Base-by-base conservation (phyloP, 148 eudicot species). In the Selenicereus undatus region DNA sequence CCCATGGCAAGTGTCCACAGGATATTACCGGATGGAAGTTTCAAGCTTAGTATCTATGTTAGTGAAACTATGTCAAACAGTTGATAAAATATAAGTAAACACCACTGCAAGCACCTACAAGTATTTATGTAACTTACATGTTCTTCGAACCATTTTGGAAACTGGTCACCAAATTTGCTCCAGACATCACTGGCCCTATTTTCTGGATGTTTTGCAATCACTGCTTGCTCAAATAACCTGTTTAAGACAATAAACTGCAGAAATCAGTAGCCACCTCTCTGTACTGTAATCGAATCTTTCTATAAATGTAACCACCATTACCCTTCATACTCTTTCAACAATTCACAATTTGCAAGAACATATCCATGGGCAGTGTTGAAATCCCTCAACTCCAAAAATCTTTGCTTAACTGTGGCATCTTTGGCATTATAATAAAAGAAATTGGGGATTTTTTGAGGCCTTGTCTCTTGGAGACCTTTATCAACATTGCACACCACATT, bases 181-280 rank as follows among this genome's bases (percentile, higher is more conserved):
- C 82, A 80, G 17, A 80, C 70, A 3, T 73, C 58, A 18, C 27
- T 12, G 24, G 5, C 20, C 0, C 3, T 13, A 5, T 71, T 6
- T 5, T 4, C 7, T 21, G 81, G 81, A 11, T 54, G 66, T 21
- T 16, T 79, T 22, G 2, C 18, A 0, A 51, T 8, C 18, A 79
- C n/a, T 18, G 71, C 50, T 21, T 71, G 43, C 7, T 79, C 76
- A 54, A 71, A 79, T 52, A 50, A 20, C 68, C 76, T 79, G 58
- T 9, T 76, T 45, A 29, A 27, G 29, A 42, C 20, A 64, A 9
- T 42, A 20, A 13, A 9, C 24, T 76, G n/a, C 21, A 60, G 0
- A 62, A 62, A 39, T 42, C 6, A 36, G 14, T n/a, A 77, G 10
- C 8, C 21, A 60, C 3, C 26, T 21, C 32, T 64, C 51, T n/a